A percentile compares a stretch with the other conserved stretches of the same genome.
phyloP scores from a whole-genome alignment of 176 grass and related monocot genomes.

The Poa annua region DNA sequence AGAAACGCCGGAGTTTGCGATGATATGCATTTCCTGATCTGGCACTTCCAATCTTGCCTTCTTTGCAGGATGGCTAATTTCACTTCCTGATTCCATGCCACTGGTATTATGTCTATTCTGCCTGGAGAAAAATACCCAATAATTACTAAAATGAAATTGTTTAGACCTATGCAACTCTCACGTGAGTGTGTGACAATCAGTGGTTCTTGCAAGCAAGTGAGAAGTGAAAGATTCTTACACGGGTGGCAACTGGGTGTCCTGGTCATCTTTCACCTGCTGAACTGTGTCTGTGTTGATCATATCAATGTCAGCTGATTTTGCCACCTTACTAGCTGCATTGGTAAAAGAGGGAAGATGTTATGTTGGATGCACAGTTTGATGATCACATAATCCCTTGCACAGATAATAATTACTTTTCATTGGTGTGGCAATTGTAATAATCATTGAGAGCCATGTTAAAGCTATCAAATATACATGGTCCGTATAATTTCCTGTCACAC shows the following conservation, averaged over 20 bases:
- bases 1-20: slow-evolving; percentile 30
- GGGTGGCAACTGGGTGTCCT: slow-evolving; percentile 19
- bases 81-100: slow-evolving; percentile 40
- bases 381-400: slow-evolving; percentile 8
- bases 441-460: slow-evolving; percentile 38
- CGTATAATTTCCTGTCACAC: not conserved
- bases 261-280: slow-evolving; percentile 41
- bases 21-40: slow-evolving; percentile 38
- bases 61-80: slow-evolving; percentile 48
- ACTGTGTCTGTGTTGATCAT: slow-evolving; percentile 36
- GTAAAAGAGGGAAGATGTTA: slow-evolving; percentile 31
- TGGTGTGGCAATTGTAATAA: slow-evolving; percentile 20
- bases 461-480: slow-evolving; percentile 21
- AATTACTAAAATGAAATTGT: slow-evolving; percentile 26
- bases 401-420: slow-evolving; percentile 31
- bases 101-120: slow-evolving; percentile 35
- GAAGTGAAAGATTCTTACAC: slow-evolving; percentile 49
- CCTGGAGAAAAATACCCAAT: slow-evolving; percentile 43
- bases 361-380: slow-evolving; percentile 24
- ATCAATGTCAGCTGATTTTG: slow-evolving; percentile 33
- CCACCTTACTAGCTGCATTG: slow-evolving; percentile 40
- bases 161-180: slow-evolving; percentile 12
- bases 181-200: slow-evolving; percentile 3
- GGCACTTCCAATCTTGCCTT: slow-evolving; percentile 53
- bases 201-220: not conserved